Conservation (phyloP, 140 eudicot species). For the Senecio squalidus region DNA sequence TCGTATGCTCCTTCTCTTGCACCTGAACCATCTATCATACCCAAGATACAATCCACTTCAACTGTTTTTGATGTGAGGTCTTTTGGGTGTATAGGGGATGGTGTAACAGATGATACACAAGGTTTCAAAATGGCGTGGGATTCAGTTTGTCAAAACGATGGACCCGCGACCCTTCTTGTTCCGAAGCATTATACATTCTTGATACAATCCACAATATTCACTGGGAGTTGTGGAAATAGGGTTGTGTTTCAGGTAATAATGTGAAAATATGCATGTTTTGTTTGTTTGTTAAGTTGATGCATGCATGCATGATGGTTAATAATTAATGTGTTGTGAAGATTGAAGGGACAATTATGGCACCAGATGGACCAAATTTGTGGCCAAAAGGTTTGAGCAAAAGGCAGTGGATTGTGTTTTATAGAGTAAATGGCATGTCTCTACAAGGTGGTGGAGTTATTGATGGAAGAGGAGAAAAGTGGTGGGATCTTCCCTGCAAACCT, state of each 20-base stretch:
- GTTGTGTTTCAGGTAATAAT: slow-evolving; percentile 62
- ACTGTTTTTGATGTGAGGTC: slow-evolving; percentile 41
- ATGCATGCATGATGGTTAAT: slow-evolving; percentile 5
- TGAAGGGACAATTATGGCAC: slow-evolving; percentile 82
- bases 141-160: slow-evolving; percentile 52
- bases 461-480: slow-evolving; percentile 94
- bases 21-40: slow-evolving; percentile 29
- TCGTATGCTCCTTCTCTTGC: slow-evolving; percentile 55
- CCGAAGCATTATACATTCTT: slow-evolving; percentile 60
- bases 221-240: slow-evolving; percentile 67
- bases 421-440: slow-evolving; percentile 71
- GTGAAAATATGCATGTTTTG: neutral
- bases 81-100: slow-evolving; percentile 80
- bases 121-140: slow-evolving; percentile 93
- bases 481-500: slow-evolving; percentile 96
- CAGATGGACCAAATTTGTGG: slow-evolving; percentile 92
- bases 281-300: neutral
- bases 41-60: neutral
- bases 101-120: slow-evolving; percentile 69
- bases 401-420: slow-evolving; percentile 89
- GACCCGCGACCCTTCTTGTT: slow-evolving; percentile 42
- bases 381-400: slow-evolving; percentile 50
- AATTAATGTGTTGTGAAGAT: slow-evolving; percentile 45
- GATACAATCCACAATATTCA: slow-evolving; percentile 79
- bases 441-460: slow-evolving; percentile 86